A percentile compares a stretch with the other conserved stretches of the same genome.
Evolutionary conservation across 441 rosid genomes (phyloP).

Genomic region (Gossypium laxum): DNA sequence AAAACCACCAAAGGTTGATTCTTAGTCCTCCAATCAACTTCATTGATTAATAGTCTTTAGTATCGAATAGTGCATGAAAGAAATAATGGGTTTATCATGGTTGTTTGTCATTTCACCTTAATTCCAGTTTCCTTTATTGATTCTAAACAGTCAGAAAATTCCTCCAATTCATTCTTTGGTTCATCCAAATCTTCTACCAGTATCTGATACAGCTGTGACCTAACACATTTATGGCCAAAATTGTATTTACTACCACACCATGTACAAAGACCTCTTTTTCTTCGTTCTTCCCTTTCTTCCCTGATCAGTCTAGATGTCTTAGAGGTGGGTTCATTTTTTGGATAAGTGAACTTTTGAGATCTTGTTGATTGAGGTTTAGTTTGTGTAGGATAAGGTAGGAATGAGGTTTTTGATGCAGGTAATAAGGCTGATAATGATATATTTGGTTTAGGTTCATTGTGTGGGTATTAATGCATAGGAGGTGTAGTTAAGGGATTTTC

Average conservation of each 20-base stretch:
- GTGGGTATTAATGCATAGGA: too few relatives aligned
- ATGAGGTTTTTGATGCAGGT: too few relatives aligned
- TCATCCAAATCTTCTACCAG: not conserved
- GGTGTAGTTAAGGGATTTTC: too few relatives aligned
- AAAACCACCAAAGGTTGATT: not conserved
- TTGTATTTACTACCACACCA: not conserved
- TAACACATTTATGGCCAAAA: not conserved
- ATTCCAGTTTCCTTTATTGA: not conserved
- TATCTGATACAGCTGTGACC: not conserved
- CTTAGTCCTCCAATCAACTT: not conserved
- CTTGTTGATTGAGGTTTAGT: too few relatives aligned
- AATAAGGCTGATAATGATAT: too few relatives aligned
- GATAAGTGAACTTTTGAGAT: too few relatives aligned
- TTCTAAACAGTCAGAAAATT: not conserved
- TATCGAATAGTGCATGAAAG: not conserved
- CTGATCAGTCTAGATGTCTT: not conserved
- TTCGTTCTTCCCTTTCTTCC: not conserved
- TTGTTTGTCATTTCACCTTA: not conserved
- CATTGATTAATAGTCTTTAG: not conserved
- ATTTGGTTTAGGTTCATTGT: too few relatives aligned
- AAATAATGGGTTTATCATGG: not conserved
- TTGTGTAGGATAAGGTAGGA: too few relatives aligned
- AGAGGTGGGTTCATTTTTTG: too few relatives aligned
- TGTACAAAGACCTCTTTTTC: not conserved
- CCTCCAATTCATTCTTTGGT: not conserved